Evolutionary conservation across 805 yeast species (phyloP).

Genomic region (Pichia nanzhaoensis): DNA sequence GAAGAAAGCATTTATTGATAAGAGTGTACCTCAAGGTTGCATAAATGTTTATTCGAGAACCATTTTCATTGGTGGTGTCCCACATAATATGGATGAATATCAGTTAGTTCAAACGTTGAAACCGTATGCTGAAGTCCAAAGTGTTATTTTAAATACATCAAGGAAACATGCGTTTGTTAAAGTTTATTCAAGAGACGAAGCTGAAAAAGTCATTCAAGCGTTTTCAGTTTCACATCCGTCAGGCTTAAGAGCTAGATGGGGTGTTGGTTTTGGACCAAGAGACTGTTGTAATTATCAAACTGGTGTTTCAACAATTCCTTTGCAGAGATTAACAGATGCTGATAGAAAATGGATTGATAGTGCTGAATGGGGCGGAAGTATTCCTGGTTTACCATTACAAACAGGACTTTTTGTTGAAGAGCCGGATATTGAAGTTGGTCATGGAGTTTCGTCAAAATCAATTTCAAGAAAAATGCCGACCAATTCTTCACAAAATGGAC

Average conservation of each 20-base stretch:
- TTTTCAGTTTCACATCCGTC: conserved; percentile 62
- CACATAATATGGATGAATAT: conserved; percentile 69
- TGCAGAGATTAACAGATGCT: conserved; percentile 86
- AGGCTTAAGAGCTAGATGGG: conserved; percentile 87
- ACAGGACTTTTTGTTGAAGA: conserved; percentile 86
- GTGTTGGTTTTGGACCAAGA: conserved; percentile 98
- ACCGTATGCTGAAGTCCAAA: conserved; percentile 88
- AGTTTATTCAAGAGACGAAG: conserved; percentile 86
- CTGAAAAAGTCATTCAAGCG: conserved; percentile 69
- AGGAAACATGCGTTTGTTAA: conserved; percentile 95
- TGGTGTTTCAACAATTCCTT: conserved; percentile 83
- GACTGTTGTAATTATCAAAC: conserved; percentile 94
- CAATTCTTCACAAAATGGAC: conserved; percentile 78
- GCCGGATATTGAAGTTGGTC: conserved; percentile 95
- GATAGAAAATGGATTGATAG: conserved; percentile 82
- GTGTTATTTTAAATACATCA: conserved; percentile 78
- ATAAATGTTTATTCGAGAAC: conserved; percentile 86
- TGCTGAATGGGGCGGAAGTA: conserved; percentile 98
- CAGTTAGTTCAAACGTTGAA: conserved; percentile 63
- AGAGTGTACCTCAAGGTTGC: conserved; percentile 65
- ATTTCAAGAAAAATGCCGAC: conserved; percentile 91
- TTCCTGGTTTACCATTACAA: conserved; percentile 64
- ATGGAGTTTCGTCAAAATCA: conserved; percentile 88
- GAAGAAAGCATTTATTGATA: conserved; percentile 65
- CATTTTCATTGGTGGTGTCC: conserved; percentile 90